These are phyloP conservation scores for Galerina marginata DNA, from an alignment of 768 basidiomycete genomes.

Conservation along the genomic window DNA sequence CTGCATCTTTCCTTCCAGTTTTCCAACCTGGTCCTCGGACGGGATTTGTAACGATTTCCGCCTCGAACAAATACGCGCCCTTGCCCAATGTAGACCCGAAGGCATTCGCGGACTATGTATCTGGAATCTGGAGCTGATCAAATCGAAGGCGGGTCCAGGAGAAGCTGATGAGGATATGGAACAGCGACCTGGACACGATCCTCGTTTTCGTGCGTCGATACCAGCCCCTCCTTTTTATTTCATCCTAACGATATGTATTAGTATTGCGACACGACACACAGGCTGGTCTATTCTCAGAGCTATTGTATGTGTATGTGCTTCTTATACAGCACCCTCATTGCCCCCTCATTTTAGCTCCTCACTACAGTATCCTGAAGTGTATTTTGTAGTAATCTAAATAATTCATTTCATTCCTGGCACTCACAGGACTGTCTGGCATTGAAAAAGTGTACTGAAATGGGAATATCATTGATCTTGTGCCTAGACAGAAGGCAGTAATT, in stretches of 20 bases:
- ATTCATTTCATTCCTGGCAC: too few relatives aligned
- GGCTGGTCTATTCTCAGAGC: constrained; percentile 31
- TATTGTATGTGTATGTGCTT: too few relatives aligned
- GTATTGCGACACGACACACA: too few relatives aligned
- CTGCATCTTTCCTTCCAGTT: background rate
- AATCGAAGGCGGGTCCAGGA: constrained; percentile 20
- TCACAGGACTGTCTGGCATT: too few relatives aligned
- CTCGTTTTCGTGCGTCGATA: constrained; percentile 16
- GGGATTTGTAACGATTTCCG: background rate
- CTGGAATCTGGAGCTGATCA: constrained; percentile 18
- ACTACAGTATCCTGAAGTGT: too few relatives aligned
- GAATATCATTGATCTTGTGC: too few relatives aligned
- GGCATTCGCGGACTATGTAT: constrained; percentile 18
- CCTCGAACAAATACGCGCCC: background rate
- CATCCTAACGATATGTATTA: background rate
- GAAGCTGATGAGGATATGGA: constrained; percentile 20
- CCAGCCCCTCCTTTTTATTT: background rate
- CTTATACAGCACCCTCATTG: too few relatives aligned
- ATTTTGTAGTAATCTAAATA: too few relatives aligned
- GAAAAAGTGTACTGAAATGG: too few relatives aligned
- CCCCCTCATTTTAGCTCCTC: too few relatives aligned
- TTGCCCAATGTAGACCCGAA: constrained; percentile 7
- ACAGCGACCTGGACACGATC: constrained; percentile 21
- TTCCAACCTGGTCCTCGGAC: constrained; percentile 1
- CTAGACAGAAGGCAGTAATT: too few relatives aligned